Evolutionary conservation across 1,284 basidiomycete genomes (phyloP), one percentile per base, ranked within the genome.

Genomic region (Phlebopus sp.): DNA sequence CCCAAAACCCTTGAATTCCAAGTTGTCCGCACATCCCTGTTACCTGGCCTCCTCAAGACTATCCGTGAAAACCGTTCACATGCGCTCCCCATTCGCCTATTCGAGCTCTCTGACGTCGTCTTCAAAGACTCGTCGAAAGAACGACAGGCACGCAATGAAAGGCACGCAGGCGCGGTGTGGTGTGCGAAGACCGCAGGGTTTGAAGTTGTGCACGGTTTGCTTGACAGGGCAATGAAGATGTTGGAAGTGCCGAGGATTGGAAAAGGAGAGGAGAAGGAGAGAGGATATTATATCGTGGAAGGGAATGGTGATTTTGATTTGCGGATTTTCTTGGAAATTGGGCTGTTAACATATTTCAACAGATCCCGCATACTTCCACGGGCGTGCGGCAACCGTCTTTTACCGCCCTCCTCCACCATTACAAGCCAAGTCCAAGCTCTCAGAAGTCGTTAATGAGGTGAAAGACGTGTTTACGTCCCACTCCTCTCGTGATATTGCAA

Each of bases 1-100:
- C 96, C 96, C 1, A 97, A 97, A 71, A 94, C 96, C 34, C 79
- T 93, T 55, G 97, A 99, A 69, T 99, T 97, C 74, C 96, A 99
- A 71, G 90, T 99, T 52, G 94, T 98, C 44, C 86, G 97, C 52
- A 98, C 97, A 0, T 92, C 94, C 14, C 81, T 99, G 42, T 73
- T 99, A 7, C 94, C 96, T 11, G 96, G 96, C 43, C 81, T 99
- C 30, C 83, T 99, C 60, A 99, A 99, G 74, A 97, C 95, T 25
- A 77, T 97, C 36, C 86, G 97, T 51, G 96, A 99, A 73, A 99
- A 99, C 74, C 84, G 91, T 46, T 91, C 92, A 54, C 92, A 97
- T 56, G 71, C 96, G 1, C 77, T 99, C 18, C 96, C 97, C 0
- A 82, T 99, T 66, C 89, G 86, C 56, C 82, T 97, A 48, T 99